These are phyloP conservation scores for Lichtheimia ornata DNA, from an alignment of 371 early-diverging fungal species.

Conservation along the genomic window DNA sequence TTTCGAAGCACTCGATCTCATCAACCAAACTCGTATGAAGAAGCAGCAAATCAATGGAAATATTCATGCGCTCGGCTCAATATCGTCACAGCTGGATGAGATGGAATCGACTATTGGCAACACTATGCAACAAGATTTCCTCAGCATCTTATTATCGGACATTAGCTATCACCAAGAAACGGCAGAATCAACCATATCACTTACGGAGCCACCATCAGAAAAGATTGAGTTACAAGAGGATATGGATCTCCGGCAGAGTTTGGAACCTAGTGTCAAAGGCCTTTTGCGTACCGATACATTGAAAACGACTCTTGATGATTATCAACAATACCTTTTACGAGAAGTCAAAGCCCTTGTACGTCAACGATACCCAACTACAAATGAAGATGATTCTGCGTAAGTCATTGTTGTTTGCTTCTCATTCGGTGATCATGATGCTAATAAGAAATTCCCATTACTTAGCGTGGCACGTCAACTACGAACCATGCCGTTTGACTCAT, in stretches of 20 bases:
- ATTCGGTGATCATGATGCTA: not conserved
- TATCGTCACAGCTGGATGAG: slow-evolving; percentile 67
- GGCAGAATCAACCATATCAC: slow-evolving; percentile 16
- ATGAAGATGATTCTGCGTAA: slow-evolving; percentile 11
- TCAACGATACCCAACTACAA: slow-evolving; percentile 43
- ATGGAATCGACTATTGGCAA: slow-evolving; percentile 67
- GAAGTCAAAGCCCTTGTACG: slow-evolving; percentile 79
- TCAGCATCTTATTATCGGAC: slow-evolving; percentile 62
- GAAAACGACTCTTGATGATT: slow-evolving; percentile 65
- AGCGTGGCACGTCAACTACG: slow-evolving; percentile 51
- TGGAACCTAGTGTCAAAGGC: slow-evolving; percentile 75
- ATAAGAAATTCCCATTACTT: not conserved
- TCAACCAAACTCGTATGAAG: slow-evolving; percentile 69
- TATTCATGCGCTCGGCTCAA: slow-evolving; percentile 59
- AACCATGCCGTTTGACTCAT: slow-evolving; percentile 81
- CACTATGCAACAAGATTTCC: slow-evolving; percentile 76
- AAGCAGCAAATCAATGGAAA: slow-evolving; percentile 38
- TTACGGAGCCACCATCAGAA: slow-evolving; percentile 9
- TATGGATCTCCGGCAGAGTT: slow-evolving; percentile 51
- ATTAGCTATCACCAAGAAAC: slow-evolving; percentile 44
- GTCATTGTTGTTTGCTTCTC: not conserved
- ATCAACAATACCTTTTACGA: slow-evolving; percentile 68
- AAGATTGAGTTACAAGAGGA: slow-evolving; percentile 19
- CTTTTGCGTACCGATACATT: slow-evolving; percentile 75
- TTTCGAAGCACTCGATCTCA: slow-evolving; percentile 83